Base-by-base conservation (phyloP, 805 yeast species). In the Peterozyma toletana region DNA sequence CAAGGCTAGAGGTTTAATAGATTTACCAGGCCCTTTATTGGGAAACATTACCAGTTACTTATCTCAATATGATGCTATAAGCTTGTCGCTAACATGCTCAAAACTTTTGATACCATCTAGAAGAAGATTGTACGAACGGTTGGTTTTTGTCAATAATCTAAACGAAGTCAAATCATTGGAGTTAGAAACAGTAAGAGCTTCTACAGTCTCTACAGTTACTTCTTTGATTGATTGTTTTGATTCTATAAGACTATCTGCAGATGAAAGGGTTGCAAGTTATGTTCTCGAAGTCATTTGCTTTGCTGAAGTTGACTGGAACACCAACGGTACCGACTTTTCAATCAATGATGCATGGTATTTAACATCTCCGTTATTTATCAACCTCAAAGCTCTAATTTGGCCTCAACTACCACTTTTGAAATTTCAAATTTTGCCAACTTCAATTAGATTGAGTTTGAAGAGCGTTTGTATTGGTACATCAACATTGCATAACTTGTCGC, bases 311-410 rank as follows among this genome's bases (percentile, higher is more conserved):
- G 38, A 40, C 15, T 44, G 48, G 48, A 30, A 11, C 13, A 11
- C 16, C 18, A 30, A 30, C 14, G 9, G 17, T 13, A 38, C 15
- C 3, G 35, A 21, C 11, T 46, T 43, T 17, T 37, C 41, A 7
- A 42, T 47, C 9, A 47, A 38, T 35, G 50, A 47, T 35, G 30
- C 42, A 5, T 47, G 50, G 50, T 47, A 42, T 27, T 29, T 45
- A 14, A 40, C 43, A 2, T 33, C 42, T 2, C 41, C 42, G 13
- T 29, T 39, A 10, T 39, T 47, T 4, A n/a, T 21, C 3, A 38
- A 39, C 14, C 17, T 47, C 40, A 38, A 39, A 27, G 33, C 11
- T 2, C 33, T 47, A n/a, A 35, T 47, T 11, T 45, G 48, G 48
- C 50, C 50, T 3, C 21, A 39, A 15, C 35, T 47, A 33, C 48